phyloP scores from a whole-genome alignment of 2,329 filamentous ascomycete genomes.

The Sporothrix variecibatus region DNA sequence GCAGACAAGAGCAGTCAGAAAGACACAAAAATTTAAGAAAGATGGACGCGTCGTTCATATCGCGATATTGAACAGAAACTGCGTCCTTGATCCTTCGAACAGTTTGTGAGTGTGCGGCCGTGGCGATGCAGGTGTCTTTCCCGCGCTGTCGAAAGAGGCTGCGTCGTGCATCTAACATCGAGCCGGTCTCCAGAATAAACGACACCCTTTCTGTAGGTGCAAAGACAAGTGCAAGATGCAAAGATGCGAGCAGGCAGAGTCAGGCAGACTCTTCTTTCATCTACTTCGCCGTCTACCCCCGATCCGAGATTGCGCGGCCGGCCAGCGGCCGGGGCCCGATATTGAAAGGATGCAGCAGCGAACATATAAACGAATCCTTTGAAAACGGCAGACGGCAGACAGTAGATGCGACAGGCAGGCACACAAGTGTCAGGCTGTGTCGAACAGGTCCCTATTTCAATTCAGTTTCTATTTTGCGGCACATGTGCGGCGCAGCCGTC shows the following conservation, averaged over 20 bases:
- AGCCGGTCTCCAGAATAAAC: not conserved
- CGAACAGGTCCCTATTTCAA: not conserved
- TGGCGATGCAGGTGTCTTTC: not conserved
- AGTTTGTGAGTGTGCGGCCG: not conserved
- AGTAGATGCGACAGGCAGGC: not conserved
- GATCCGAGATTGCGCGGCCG: conserved; percentile 13
- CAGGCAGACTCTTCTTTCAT: not conserved
- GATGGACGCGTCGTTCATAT: not conserved
- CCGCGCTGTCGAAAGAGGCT: not conserved
- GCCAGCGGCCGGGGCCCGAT: conserved; percentile 2
- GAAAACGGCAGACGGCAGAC: conserved; percentile 1
- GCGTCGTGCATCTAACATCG: not conserved
- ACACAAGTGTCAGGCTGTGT: not conserved
- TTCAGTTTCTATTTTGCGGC: not conserved
- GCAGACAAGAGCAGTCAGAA: not conserved
- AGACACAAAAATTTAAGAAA: not conserved
- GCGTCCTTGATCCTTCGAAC: not conserved
- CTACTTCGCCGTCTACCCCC: not conserved
- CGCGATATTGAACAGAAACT: conserved; percentile 2
- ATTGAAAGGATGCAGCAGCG: not conserved
- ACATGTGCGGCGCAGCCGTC: conserved; percentile 9
- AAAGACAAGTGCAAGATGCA: not conserved
- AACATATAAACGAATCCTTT: not conserved
- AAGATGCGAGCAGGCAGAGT: not conserved
- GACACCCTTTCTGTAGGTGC: no score